Evolutionary conservation across 768 basidiomycete species (phyloP), one percentile per base, ranked within the genome.

Genomic region (Floccularia luteovirens): DNA sequence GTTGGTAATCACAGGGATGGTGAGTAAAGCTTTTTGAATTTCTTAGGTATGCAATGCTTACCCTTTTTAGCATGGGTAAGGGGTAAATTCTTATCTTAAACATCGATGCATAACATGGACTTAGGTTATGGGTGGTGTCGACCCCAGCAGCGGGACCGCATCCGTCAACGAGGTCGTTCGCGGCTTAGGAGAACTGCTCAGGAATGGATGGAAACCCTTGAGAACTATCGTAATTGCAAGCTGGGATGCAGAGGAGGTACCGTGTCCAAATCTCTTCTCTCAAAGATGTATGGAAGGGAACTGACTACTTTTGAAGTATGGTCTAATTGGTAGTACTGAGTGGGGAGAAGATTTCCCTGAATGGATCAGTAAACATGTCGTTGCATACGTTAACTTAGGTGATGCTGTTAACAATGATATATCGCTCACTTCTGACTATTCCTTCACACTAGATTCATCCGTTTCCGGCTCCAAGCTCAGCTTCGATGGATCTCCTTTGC

Each of bases 1-100:
- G 59, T 97, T 37, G 93, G 92, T 2, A 84, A 85, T 48, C 92
- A 96, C 55, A 76, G 92, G 28, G 91, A 94, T 62, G 90, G 88
- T 79, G 46, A 48, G 72, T 44, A 24, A 10, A 10, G 14, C 24
- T 13, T 5, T 34, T 19, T 28, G 10, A n/a, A 38, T 3, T 23
- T 13, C 44, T 30, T 30, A 14, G 8, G 14, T 8, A 14, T 10
- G 27, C 27, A 30, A 8, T 30, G 8, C 27, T 10, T 30, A 8
- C n/a, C n/a, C n/a, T n/a, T n/a, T n/a, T n/a, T n/a, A n/a, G n/a
- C n/a, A n/a, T n/a, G n/a, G n/a, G n/a, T n/a, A n/a, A 30, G 10
- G 8, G 27, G 27, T 14, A 10, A 30, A 30, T 4, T 16, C 31
- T 20, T 24, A n/a, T 13, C 22, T 11, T 30, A 38, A 36, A 28